These are phyloP conservation scores for Dipodascus albidus DNA, from an alignment of 805 yeast species.

Conservation along the genomic window DNA sequence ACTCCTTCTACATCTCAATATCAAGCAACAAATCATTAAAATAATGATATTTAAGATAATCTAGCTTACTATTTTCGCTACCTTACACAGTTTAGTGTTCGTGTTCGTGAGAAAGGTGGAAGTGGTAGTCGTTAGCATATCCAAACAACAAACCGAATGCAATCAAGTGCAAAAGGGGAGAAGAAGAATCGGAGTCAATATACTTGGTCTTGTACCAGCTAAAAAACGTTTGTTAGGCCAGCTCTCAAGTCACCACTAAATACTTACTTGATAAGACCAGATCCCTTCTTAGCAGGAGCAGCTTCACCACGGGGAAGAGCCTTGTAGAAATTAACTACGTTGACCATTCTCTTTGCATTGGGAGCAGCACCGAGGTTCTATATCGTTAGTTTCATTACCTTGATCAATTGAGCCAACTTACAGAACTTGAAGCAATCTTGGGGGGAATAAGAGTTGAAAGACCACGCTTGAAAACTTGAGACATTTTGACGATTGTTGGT, in stretches of 20 bases:
- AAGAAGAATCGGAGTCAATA: slow-evolving; percentile 22
- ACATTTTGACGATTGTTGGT: slow-evolving; percentile 47
- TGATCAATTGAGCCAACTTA: slow-evolving; percentile 32
- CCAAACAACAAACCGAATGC: slow-evolving; percentile 60
- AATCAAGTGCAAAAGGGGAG: slow-evolving; percentile 51
- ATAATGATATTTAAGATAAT: no score
- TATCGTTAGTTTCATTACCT: background rate
- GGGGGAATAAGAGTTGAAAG: slow-evolving; percentile 96
- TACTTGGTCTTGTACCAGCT: slow-evolving; percentile 14
- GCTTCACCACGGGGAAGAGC: slow-evolving; percentile 91
- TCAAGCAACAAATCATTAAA: background rate
- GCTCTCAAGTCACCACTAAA: slow-evolving; percentile 26
- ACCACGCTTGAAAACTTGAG: slow-evolving; percentile 82
- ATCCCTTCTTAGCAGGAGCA: slow-evolving; percentile 51
- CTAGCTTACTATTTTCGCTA: background rate
- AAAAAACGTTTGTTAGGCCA: background rate
- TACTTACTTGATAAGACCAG: slow-evolving; percentile 34
- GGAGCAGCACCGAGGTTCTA: slow-evolving; percentile 91
- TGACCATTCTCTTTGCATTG: slow-evolving; percentile 91
- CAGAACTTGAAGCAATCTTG: slow-evolving; percentile 92
- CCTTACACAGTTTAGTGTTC: slow-evolving; percentile 1
- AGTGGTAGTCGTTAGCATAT: slow-evolving; percentile 85
- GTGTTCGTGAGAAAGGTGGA: slow-evolving; percentile 44
- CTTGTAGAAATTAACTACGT: slow-evolving; percentile 92
- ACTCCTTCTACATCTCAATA: background rate